A percentile compares a stretch with the other conserved stretches of the same genome.
phyloP scores from a whole-genome alignment of 371 early-diverging fungal genomes.

The Mucor sp. region DNA sequence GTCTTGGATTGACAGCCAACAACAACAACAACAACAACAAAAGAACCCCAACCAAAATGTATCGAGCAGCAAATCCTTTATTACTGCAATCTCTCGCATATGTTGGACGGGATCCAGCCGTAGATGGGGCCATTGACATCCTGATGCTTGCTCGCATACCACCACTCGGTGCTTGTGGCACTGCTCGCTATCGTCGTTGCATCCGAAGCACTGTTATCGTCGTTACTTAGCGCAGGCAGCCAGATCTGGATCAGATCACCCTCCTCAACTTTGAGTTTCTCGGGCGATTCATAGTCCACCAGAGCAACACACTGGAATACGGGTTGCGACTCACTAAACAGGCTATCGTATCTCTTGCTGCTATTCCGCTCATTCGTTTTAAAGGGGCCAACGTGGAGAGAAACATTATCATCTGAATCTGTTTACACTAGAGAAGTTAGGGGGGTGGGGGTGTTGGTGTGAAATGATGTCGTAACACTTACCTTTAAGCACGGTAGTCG shows the following conservation, averaged over 20 bases:
- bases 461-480: background rate
- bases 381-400: background rate
- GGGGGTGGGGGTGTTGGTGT: no score
- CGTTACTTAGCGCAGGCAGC: background rate
- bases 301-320: slow-evolving; percentile 16
- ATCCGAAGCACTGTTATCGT: background rate
- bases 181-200: background rate
- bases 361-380: background rate
- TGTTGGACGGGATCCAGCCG: slow-evolving; percentile 15
- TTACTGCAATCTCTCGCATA: slow-evolving; percentile 23
- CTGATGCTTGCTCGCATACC: slow-evolving; percentile 15
- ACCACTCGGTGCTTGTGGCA: slow-evolving; percentile 15
- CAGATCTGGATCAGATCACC: slow-evolving; percentile 24
- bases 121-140: background rate
- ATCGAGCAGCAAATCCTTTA: no score
- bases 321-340: slow-evolving; percentile 18
- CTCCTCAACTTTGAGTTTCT: slow-evolving; percentile 15
- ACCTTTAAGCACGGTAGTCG: background rate
- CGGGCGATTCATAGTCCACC: slow-evolving; percentile 19
- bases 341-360: slow-evolving; percentile 6
- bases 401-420: background rate
- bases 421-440: background rate
- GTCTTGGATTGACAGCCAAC: no score
- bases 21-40: no score
- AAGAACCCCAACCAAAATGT: no score